phyloP scores from a whole-genome alignment of 2,329 filamentous ascomycete species.

The Sclerotinia borealis region DNA sequence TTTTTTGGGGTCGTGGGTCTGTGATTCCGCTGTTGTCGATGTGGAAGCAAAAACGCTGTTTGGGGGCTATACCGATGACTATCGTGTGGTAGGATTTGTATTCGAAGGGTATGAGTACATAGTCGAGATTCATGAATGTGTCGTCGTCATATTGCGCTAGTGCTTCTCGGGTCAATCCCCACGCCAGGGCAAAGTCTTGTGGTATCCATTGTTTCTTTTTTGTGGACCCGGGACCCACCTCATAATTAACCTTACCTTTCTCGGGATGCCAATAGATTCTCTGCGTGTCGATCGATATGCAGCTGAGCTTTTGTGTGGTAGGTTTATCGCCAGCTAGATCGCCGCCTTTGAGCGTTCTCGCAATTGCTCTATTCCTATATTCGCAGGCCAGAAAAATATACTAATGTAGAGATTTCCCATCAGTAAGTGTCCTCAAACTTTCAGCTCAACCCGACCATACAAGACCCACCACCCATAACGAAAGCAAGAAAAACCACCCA shows the following conservation, averaged over 20 bases:
- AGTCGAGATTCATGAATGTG: background rate
- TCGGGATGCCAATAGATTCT: background rate
- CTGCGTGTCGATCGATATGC: background rate
- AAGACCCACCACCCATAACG: background rate
- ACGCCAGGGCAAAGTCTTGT: background rate
- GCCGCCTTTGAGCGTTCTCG: background rate
- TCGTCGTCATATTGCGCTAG: background rate
- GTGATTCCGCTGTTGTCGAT: background rate
- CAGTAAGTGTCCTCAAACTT: background rate
- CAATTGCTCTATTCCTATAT: background rate
- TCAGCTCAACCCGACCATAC: background rate
- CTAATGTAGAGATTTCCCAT: background rate
- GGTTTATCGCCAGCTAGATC: background rate
- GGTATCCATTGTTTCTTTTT: no score
- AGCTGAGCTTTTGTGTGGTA: background rate
- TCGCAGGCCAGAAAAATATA: background rate
- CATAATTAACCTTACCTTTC: background rate
- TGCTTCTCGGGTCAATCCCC: background rate
- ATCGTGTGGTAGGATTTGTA: background rate
- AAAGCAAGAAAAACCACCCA: background rate
- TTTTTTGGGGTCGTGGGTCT: background rate
- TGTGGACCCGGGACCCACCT: no score
- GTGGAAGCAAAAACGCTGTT: constrained; percentile 1
- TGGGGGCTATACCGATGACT: background rate
- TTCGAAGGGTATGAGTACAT: background rate